Evolutionary conservation across 768 basidiomycete genomes (phyloP), one percentile per base, ranked within the genome.

Genomic region (Boletus edulis): DNA sequence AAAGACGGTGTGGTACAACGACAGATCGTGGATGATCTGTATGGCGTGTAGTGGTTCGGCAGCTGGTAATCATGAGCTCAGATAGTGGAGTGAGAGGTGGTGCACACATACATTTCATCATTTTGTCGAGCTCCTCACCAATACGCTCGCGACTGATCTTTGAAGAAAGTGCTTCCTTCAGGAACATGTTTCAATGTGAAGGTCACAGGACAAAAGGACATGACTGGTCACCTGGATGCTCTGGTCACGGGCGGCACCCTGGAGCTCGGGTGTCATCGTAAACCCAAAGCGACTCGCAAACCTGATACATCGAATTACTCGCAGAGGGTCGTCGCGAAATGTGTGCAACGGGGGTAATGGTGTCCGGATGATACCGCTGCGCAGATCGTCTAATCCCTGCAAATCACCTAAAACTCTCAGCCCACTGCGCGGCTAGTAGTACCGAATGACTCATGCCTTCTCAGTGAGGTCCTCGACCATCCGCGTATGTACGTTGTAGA

Each of bases 201-300:
- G 12, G 2, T 4, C 2, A 34, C 31, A 9, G 38, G 6, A 6
- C 9, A 29, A 18, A 29, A 24, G 40, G 38, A 34, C 1, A 13
- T 15, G 7, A 39, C 7, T 49, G 58, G 3, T 61, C 55, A 87
- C 89, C 75, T 90, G 87, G 41, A 92, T 88, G 38, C 70, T 70
- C 13, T 74, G 71, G 62, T 89, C 82, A 54, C 72, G 77, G 3
- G 82, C 86, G 15, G 90, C 84, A 14, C 80, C 76, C 47, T 76
- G 73, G 20, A 97, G 73, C 47, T 87, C 87, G 1, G 77, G 73
- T 17, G 89, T 88, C 49, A 98, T 77, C 13, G 77, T 74, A 62
- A 95, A 96, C 22, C 90, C 90, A 67, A 92, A 93, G 41, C 96
- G 80, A 63, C 91, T 91, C 1, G 96, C 89, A 69, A 99, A 99